Conservation (phyloP, 305 asterid genomes). For the Euphrasia arctica region DNA sequence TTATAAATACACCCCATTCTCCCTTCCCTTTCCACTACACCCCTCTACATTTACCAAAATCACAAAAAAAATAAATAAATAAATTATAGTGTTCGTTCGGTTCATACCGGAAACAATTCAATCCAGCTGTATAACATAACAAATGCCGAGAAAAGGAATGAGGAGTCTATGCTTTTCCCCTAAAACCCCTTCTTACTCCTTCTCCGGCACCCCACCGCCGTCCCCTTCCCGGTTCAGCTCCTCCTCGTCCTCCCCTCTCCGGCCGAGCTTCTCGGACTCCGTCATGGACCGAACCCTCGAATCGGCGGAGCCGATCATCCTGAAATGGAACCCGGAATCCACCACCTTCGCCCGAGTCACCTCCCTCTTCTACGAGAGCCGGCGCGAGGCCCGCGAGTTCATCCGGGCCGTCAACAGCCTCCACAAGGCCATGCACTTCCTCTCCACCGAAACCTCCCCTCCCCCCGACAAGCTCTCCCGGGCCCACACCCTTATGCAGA, state of each 20-base stretch:
- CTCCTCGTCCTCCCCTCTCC: constrained; percentile 45
- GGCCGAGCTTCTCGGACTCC: constrained; percentile 60
- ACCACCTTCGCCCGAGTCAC: constrained; percentile 54
- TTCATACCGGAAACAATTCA: too few relatives aligned
- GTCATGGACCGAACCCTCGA: constrained; percentile 69
- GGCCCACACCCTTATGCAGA: constrained; percentile 67
- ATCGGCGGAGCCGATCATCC: constrained; percentile 53
- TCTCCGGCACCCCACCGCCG: constrained; percentile 19
- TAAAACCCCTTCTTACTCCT: constrained; percentile 19
- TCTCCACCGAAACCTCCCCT: constrained; percentile 34
- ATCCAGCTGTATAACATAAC: too few relatives aligned
- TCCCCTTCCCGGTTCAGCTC: constrained; percentile 45
- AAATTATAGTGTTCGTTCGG: too few relatives aligned
- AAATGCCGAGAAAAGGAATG: constrained; percentile 78
- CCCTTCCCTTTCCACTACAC: constrained; percentile 4
- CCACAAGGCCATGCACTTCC: constrained; percentile 71
- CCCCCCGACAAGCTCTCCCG: constrained; percentile 48
- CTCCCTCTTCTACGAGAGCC: constrained; percentile 69
- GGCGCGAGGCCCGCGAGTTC: constrained; percentile 64
- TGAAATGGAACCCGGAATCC: constrained; percentile 65
- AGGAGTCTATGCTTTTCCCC: constrained; percentile 50
- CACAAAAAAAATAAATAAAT: too few relatives aligned
- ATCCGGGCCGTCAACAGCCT: constrained; percentile 47
- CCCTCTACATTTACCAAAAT: background rate
- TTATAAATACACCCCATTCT: background rate